Evolutionary conservation across 176 grass and related monocot genomes (phyloP).

Genomic region (Tillandsia leiboldiana): DNA sequence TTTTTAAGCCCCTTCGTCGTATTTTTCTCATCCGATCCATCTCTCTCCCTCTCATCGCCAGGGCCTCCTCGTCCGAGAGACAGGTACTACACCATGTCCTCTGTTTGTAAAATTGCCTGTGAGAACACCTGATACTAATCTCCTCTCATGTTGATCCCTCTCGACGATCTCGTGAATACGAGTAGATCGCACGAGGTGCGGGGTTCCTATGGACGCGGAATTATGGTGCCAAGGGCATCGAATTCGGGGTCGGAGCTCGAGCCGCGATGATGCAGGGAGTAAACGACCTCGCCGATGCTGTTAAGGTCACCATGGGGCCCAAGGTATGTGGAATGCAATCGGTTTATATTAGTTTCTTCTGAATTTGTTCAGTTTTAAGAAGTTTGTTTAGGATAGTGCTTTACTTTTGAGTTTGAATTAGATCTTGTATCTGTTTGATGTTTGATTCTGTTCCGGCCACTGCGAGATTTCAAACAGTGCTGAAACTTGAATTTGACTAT

Average conservation of each 20-base stretch:
- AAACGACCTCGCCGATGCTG: constrained; percentile 65
- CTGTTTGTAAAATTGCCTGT: not conserved
- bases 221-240: constrained; percentile 61
- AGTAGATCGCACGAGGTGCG: not conserved
- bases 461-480: too few relatives aligned
- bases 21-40: not conserved
- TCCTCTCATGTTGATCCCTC: not conserved
- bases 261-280: constrained; percentile 64
- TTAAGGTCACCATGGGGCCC: constrained; percentile 80
- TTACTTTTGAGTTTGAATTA: too few relatives aligned
- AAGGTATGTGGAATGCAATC: constrained; percentile 29
- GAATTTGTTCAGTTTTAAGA: constrained; percentile 3
- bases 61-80: not conserved
- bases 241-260: constrained; percentile 45
- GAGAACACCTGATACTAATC: not conserved
- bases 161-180: not conserved
- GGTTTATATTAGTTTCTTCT: not conserved
- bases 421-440: too few relatives aligned
- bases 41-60: not conserved
- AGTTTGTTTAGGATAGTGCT: too few relatives aligned
- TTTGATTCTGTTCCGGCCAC: too few relatives aligned
- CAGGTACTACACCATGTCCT: not conserved
- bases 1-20: not conserved
- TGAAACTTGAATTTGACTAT: too few relatives aligned
- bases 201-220: constrained; percentile 26